phyloP scores from a whole-genome alignment of 1,284 basidiomycete genomes.

The Cryptococcus sp. region DNA sequence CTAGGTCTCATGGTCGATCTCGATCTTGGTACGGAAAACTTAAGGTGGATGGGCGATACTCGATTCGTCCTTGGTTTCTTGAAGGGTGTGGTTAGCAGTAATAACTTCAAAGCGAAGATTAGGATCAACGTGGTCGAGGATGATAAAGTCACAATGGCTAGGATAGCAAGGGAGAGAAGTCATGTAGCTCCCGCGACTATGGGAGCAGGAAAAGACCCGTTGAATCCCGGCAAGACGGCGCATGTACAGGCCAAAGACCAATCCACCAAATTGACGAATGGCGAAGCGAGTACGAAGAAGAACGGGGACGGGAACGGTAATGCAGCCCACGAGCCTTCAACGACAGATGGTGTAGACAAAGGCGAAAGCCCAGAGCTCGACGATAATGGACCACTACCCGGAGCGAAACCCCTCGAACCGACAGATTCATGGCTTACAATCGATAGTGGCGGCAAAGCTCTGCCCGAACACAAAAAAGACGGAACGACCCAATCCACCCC shows the following conservation, averaged over 20 bases:
- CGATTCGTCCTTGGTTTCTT: slow-evolving; percentile 83
- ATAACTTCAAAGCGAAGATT: slow-evolving; percentile 64
- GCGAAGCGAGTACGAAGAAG: too few relatives aligned
- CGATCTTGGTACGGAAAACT: slow-evolving; percentile 74
- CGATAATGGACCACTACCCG: slow-evolving; percentile 22
- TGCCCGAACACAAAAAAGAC: slow-evolving; percentile 59
- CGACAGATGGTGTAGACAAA: neutral
- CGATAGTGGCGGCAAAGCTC: slow-evolving; percentile 15
- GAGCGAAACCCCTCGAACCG: slow-evolving; percentile 26
- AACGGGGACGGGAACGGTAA: neutral
- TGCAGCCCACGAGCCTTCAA: neutral
- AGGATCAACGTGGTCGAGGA: slow-evolving; percentile 65
- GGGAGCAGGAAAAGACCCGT: slow-evolving; percentile 15
- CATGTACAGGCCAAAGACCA: neutral
- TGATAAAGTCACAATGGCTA: slow-evolving; percentile 68
- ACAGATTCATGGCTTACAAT: slow-evolving; percentile 42
- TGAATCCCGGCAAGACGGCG: neutral
- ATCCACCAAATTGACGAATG: neutral
- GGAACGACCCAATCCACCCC: too few relatives aligned
- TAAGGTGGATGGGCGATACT: slow-evolving; percentile 89
- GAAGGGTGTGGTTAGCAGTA: slow-evolving; percentile 64
- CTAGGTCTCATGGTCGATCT: slow-evolving; percentile 89
- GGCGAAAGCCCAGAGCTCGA: neutral
- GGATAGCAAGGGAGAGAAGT: slow-evolving; percentile 30
- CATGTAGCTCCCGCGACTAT: slow-evolving; percentile 4